Evolutionary conservation across 768 basidiomycete species (phyloP).

Genomic region (Podaxis sp.): DNA sequence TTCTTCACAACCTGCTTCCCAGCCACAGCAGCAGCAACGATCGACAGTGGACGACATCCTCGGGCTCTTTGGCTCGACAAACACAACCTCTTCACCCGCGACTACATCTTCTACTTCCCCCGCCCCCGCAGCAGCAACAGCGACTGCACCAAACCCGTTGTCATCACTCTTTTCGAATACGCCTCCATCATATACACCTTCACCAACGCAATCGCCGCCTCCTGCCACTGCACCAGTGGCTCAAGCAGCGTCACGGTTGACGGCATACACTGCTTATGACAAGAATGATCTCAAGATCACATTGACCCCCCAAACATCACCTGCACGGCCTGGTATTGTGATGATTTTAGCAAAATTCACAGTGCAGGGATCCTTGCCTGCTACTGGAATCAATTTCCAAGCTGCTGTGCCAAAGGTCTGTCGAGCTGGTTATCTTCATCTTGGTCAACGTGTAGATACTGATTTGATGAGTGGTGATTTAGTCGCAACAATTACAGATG

Average conservation of each 20-base stretch:
- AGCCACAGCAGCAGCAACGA: constrained; percentile 48
- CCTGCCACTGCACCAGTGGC: constrained; percentile 36
- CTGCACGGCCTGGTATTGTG: constrained; percentile 82
- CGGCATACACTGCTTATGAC: constrained; percentile 86
- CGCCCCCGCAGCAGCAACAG: constrained; percentile 1
- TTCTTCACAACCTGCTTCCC: constrained; percentile 37
- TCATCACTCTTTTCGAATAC: constrained; percentile 22
- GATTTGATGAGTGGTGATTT: constrained; percentile 12
- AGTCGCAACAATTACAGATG: constrained; percentile 99
- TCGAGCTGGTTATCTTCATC: constrained; percentile 10
- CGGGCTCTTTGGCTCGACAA: constrained; percentile 71
- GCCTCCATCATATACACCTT: constrained; percentile 20
- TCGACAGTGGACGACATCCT: constrained; percentile 87
- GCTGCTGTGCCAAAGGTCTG: constrained; percentile 93
- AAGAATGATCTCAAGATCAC: constrained; percentile 89
- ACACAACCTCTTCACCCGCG: constrained; percentile 34
- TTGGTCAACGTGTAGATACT: constrained; percentile 4
- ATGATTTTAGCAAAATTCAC: constrained; percentile 91
- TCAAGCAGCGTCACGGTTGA: constrained; percentile 51
- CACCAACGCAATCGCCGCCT: constrained; percentile 2
- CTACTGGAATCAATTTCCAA: constrained; percentile 82
- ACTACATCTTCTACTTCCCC: constrained; percentile 30
- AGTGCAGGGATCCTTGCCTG: constrained; percentile 51
- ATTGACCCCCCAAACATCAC: constrained; percentile 82
- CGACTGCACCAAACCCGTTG: constrained; percentile 11